Percentiles rank a stretch among this genome's conserved stretches.
These are phyloP conservation scores for Zymoseptoria brevis DNA, from an alignment of 2,329 filamentous ascomycete genomes.

Conservation along the genomic window DNA sequence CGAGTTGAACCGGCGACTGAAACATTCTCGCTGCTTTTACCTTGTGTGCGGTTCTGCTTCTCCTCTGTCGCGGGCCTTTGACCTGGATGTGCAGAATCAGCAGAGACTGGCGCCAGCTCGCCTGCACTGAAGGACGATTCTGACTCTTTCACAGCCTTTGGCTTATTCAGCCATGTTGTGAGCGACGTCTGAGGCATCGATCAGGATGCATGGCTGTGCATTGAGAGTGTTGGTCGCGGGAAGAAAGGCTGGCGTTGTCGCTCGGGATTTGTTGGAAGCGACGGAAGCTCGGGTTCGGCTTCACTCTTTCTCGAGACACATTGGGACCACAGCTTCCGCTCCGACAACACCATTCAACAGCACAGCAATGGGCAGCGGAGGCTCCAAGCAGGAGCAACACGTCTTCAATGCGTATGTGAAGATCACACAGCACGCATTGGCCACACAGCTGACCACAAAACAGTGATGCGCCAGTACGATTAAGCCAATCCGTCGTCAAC, in stretches of 20 bases:
- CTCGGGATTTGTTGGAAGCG: background rate
- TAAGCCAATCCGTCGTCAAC: slow-evolving; percentile 77
- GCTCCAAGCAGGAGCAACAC: slow-evolving; percentile 56
- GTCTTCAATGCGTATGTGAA: slow-evolving; percentile 52
- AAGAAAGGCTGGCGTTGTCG: background rate
- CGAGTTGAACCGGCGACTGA: background rate
- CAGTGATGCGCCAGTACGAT: slow-evolving; percentile 56
- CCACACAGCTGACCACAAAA: slow-evolving; percentile 6
- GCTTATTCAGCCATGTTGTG: slow-evolving; percentile 42
- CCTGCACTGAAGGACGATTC: slow-evolving; percentile 1
- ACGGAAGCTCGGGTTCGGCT: background rate
- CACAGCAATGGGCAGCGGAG: slow-evolving; percentile 50
- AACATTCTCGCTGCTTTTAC: background rate
- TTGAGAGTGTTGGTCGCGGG: background rate
- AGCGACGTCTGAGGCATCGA: slow-evolving; percentile 40
- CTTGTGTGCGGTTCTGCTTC: background rate
- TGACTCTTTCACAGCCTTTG: slow-evolving; percentile 27
- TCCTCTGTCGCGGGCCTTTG: background rate
- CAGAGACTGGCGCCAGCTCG: slow-evolving; percentile 1
- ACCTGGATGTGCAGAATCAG: background rate
- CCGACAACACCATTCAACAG: slow-evolving; percentile 1
- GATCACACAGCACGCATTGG: background rate
- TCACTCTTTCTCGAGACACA: background rate
- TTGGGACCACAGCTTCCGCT: background rate
- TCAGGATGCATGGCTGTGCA: background rate